Base-by-base conservation (phyloP, 2,329 filamentous ascomycete species). In the Chaetothyriales sp. region DNA sequence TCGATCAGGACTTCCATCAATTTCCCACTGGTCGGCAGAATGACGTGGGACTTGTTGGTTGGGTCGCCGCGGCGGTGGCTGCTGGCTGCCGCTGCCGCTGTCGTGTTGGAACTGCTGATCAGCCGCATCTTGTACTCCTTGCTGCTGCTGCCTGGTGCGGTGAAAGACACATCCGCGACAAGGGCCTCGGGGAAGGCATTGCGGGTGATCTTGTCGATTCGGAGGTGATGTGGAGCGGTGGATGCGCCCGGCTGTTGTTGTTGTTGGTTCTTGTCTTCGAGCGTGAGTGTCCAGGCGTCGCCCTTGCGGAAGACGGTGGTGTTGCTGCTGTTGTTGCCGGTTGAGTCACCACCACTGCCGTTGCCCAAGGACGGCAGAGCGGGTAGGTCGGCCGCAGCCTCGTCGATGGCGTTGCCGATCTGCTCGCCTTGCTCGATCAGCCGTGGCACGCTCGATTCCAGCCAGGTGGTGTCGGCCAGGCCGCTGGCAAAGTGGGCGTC, bases 141-240 rank as follows among this genome's bases (percentile, higher is more conserved):
- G 10, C 28, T 10, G 28, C 4, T 2, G 59, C 63, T 57, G 5
- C 61, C 60, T 1, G 70, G 63, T 0, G 68, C 61, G 2, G 73
- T 75, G 61, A 74, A 69, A 47, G 72, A 59, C 7, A 78, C 66
- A 6, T 78, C 74, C 1, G 77, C 78, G 1, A 71, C 62, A 0
- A 82, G 66, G 0, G 72, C 71, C 2, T 69, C 55, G 0, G 79
- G 79, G 54, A 82, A 81, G 49, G 80, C 76, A 60, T 81, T 81
- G 22, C 72, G 72, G 0, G 77, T 66, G 10, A 83, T 64, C 7
- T 71, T 71, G 0, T 70, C 71, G 9, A 82, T 63, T 50, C 71
- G 68, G 4, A 82, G 62, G 55, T 81, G 77, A 50, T 78, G 73
- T 2, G 54, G 2, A 62, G 65, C 51, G 43, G 55, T 51, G 50